These are phyloP conservation scores for Colletotrichum gloeosporioides DNA, from an alignment of 2,329 filamentous ascomycete species.

Conservation along the genomic window DNA sequence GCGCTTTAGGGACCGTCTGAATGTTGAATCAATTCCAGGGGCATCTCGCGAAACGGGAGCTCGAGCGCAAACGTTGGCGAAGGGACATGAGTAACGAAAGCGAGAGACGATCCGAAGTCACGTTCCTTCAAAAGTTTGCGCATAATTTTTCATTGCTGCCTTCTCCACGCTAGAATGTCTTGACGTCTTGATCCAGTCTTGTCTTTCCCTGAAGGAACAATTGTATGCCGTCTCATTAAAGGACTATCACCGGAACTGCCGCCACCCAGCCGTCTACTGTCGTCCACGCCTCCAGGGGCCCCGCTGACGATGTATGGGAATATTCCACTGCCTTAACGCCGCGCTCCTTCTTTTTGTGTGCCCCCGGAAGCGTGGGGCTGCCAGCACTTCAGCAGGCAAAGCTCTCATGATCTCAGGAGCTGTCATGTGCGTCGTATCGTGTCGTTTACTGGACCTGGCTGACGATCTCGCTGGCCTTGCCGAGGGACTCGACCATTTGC, in stretches of 20 bases:
- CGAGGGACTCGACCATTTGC: constrained; percentile 96
- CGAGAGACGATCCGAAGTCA: background rate
- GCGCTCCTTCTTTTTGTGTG: constrained; percentile 13
- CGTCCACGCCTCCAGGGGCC: constrained; percentile 12
- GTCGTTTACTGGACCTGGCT: constrained; percentile 70
- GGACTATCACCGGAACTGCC: constrained; percentile 12
- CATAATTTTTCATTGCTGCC: constrained; percentile 9
- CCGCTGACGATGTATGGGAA: constrained; percentile 17
- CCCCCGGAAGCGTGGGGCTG: constrained; percentile 18
- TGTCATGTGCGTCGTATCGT: background rate
- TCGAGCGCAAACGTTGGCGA: background rate
- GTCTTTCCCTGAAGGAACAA: constrained; percentile 10
- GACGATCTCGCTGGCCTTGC: constrained; percentile 93
- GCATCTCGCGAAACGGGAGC: background rate
- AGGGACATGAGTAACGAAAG: background rate
- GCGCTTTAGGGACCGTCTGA: background rate
- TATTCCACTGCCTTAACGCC: constrained; percentile 16
- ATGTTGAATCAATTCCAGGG: background rate
- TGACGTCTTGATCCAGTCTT: constrained; percentile 7
- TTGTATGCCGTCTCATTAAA: constrained; percentile 21
- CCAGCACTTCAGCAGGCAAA: constrained; percentile 5
- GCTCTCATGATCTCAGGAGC: constrained; percentile 8
- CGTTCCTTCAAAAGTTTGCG: background rate
- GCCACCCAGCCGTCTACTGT: constrained; percentile 3
- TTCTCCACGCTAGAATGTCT: constrained; percentile 2